A percentile compares a stretch with the other conserved stretches of the same genome.
Evolutionary conservation across 2,329 filamentous ascomycete species (phyloP).

Genomic region (Aspergillus arachidicola): DNA sequence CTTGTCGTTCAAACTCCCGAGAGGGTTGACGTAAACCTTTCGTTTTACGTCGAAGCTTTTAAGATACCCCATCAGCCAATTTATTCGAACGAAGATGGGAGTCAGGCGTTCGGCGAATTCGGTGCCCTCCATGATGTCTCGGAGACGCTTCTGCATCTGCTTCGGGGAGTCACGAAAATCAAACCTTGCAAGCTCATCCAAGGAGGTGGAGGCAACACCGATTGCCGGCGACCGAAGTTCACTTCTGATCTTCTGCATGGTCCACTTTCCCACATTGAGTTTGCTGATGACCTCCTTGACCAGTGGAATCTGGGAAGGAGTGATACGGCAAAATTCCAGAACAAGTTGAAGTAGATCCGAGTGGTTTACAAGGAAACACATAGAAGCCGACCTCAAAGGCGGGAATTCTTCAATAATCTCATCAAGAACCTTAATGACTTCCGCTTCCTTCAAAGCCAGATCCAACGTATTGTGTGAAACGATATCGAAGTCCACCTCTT

Average conservation of each 20-base stretch:
- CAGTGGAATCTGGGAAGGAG: slow-evolving; percentile 64
- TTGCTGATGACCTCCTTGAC: slow-evolving; percentile 85
- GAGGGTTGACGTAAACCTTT: slow-evolving; percentile 80
- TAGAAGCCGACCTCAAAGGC: slow-evolving; percentile 67
- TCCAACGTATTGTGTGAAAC: slow-evolving; percentile 81
- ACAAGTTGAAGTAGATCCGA: slow-evolving; percentile 82
- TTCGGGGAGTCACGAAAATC: slow-evolving; percentile 80
- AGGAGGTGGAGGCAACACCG: slow-evolving; percentile 81
- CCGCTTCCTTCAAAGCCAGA: slow-evolving; percentile 85
- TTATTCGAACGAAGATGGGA: slow-evolving; percentile 72
- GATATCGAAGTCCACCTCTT: slow-evolving; percentile 95
- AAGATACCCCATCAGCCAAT: slow-evolving; percentile 74
- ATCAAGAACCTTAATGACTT: slow-evolving; percentile 91
- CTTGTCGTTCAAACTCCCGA: slow-evolving; percentile 86
- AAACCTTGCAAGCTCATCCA: slow-evolving; percentile 87
- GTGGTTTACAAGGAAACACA: slow-evolving; percentile 92
- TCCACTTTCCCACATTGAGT: slow-evolving; percentile 77
- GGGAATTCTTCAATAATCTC: slow-evolving; percentile 85
- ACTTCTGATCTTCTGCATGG: slow-evolving; percentile 79
- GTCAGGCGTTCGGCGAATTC: slow-evolving; percentile 55
- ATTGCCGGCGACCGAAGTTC: slow-evolving; percentile 81
- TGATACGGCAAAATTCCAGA: slow-evolving; percentile 87
- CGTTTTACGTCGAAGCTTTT: slow-evolving; percentile 73
- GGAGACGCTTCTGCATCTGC: slow-evolving; percentile 68
- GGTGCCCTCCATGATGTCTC: slow-evolving; percentile 57